Base-by-base conservation (phyloP, 371 early-diverging fungal genomes). In the Syncephalis plumigaleata region DNA sequence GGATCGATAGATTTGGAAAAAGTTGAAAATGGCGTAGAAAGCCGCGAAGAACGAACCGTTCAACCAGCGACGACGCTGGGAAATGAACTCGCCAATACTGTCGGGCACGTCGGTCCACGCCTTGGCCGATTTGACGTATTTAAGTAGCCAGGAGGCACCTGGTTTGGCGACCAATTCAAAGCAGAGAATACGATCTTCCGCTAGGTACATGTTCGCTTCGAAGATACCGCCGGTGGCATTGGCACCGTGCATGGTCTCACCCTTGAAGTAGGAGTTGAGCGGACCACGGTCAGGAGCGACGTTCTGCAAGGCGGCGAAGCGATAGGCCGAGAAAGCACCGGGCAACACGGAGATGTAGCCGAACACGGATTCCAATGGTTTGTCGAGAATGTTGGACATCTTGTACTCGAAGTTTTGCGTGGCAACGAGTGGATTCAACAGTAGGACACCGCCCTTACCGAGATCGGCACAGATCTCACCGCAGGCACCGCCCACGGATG, bases 401-500 rank as follows among this genome's bases (percentile, higher is more conserved):
- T 81, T 81, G 65, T 84, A 87, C 62, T 87, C 87, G 62, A 84
- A 87, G 54, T 84, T 87, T 54, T 87, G 84, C 2, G 75, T 71
- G 3, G 87, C 87, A 0, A 84, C 81, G 8, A 87, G 52, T 1
- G 84, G 84, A 54, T 84, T 84, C 15, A 65, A 47, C 37, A 69
- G 55, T 44, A 79, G 74, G n/a, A 55, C 47, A 40, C 63, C 65
- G n/a, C 52, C 70, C 5, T 59, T 55, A 18, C 80, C 77, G 36
- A 66, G 55, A 56, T 72, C 68, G 15, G 71, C 75, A 21, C 67
- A 63, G 43, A 79, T 75, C 55, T 81, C 81, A 40, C 79, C 79
- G 55, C 79, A 88, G 3, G 86, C 87, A 11, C 89, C 89, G 25
- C 75, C 87, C 9, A 86, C 70, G 39, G 72, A 57, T 3, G 63